These are phyloP conservation scores for Raddia distichophylla DNA, from an alignment of 176 grass and related monocot species.

Conservation along the genomic window DNA sequence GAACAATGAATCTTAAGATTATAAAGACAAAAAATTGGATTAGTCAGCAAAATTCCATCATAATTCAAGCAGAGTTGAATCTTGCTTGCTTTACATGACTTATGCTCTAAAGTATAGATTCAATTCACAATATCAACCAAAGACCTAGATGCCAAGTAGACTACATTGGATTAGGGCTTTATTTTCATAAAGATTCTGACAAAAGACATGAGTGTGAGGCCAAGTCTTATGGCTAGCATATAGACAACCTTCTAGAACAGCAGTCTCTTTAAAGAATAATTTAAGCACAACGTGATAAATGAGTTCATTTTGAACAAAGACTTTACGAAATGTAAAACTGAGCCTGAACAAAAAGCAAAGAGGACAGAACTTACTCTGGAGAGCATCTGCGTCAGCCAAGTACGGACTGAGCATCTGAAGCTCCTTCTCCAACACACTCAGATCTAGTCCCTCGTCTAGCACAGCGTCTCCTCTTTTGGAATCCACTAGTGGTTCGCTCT, in stretches of 20 bases:
- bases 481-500: constrained; percentile 42
- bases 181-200: not conserved
- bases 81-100: not conserved
- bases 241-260: not conserved
- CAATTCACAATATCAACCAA: not conserved
- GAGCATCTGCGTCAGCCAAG: constrained; percentile 38
- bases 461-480: constrained; percentile 8
- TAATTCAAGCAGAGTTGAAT: not conserved
- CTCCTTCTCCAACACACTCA: constrained; percentile 56
- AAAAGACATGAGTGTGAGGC: not conserved
- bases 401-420: constrained; percentile 63
- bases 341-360: not conserved
- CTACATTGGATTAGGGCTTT: not conserved
- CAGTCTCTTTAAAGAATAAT: constrained; percentile 5
- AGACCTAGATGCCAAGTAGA: not conserved
- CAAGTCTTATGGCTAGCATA: not conserved
- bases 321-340: not conserved
- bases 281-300: not conserved
- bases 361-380: constrained; percentile 41
- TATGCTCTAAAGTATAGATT: not conserved
- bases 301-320: not conserved
- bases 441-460: constrained; percentile 17
- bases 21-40: not conserved
- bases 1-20: not conserved
- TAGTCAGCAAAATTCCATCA: constrained; percentile 19